Evolutionary conservation across 176 grass and related monocot species (phyloP).

Genomic region (Cymbopogon citratus): DNA sequence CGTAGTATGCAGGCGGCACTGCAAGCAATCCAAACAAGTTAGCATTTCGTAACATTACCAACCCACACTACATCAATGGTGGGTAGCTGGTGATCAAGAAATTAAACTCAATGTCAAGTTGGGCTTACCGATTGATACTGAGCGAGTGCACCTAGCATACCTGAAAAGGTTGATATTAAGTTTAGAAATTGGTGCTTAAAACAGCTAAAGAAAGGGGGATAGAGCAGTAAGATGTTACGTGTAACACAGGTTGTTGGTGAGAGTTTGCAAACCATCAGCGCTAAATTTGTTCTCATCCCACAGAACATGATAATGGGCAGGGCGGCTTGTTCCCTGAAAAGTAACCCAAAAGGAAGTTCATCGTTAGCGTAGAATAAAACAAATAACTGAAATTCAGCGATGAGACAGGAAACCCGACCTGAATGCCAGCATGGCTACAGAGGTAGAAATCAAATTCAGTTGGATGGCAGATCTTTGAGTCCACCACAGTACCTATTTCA

Average conservation of each 20-base stretch:
- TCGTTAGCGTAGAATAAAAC: too few species aligned
- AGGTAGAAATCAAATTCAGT: slow-evolving; percentile 78
- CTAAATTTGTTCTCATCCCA: slow-evolving; percentile 99
- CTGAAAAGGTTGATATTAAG: slow-evolving; percentile 29
- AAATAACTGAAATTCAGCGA: too few species aligned
- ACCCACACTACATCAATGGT: too few species aligned
- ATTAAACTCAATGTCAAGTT: not conserved
- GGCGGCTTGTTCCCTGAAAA: slow-evolving; percentile 75
- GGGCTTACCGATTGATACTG: slow-evolving; percentile 67
- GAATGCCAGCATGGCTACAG: slow-evolving; percentile 75
- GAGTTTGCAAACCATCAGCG: slow-evolving; percentile 80
- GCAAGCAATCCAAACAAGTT: slow-evolving; percentile 25
- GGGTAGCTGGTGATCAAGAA: too few species aligned
- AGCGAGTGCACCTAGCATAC: slow-evolving; percentile 80
- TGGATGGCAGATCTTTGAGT: slow-evolving; percentile 63
- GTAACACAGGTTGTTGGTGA: slow-evolving; percentile 96
- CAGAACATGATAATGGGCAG: slow-evolving; percentile 92
- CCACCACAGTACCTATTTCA: slow-evolving; percentile 60
- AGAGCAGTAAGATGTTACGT: slow-evolving; percentile 47
- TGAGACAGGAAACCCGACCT: slow-evolving; percentile 8
- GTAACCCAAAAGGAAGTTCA: too few species aligned
- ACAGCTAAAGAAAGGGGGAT: not conserved
- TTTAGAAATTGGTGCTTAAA: not conserved
- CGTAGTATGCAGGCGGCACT: slow-evolving; percentile 86
- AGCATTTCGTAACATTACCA: not conserved